phyloP scores from a whole-genome alignment of 768 basidiomycete species.

The Brasilioporus rufonigricans region DNA sequence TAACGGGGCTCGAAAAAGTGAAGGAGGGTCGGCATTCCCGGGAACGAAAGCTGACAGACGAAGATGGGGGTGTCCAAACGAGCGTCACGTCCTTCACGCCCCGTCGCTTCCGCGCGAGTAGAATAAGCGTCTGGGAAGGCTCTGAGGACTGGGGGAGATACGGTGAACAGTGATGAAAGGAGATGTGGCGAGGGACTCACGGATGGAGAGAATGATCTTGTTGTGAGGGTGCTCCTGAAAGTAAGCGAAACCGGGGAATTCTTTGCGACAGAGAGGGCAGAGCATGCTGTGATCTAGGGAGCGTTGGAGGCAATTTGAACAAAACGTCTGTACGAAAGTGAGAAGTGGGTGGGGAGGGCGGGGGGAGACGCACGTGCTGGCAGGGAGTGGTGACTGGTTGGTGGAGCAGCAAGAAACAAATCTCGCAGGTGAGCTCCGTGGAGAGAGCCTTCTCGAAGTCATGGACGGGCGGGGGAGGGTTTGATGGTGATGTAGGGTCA shows the following conservation, averaged over 20 bases:
- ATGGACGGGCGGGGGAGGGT: constrained; percentile 24
- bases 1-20: constrained; percentile 96
- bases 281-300: constrained; percentile 79
- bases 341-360: constrained; percentile 4
- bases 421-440: constrained; percentile 81
- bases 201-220: constrained; percentile 63
- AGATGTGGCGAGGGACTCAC: constrained; percentile 39
- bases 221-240: constrained; percentile 82
- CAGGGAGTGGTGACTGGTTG: constrained; percentile 92
- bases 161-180: constrained; percentile 2
- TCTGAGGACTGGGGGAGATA: constrained; percentile 49
- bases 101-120: constrained; percentile 61
- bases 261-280: constrained; percentile 86
- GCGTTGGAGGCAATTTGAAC: constrained; percentile 83
- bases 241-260: constrained; percentile 70
- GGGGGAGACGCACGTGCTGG: constrained; percentile 70
- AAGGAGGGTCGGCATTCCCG: constrained; percentile 83
- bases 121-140: constrained; percentile 66
- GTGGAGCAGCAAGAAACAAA: constrained; percentile 81
- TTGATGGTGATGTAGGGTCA: constrained; percentile 30
- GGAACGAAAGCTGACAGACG: constrained; percentile 86
- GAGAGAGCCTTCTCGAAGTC: constrained; percentile 60
- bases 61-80: constrained; percentile 90
- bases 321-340: constrained; percentile 69
- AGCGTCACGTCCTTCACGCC: constrained; percentile 73